phyloP scores from a whole-genome alignment of 371 early-diverging fungal genomes.

The Quaeritorhiza haematococci region DNA sequence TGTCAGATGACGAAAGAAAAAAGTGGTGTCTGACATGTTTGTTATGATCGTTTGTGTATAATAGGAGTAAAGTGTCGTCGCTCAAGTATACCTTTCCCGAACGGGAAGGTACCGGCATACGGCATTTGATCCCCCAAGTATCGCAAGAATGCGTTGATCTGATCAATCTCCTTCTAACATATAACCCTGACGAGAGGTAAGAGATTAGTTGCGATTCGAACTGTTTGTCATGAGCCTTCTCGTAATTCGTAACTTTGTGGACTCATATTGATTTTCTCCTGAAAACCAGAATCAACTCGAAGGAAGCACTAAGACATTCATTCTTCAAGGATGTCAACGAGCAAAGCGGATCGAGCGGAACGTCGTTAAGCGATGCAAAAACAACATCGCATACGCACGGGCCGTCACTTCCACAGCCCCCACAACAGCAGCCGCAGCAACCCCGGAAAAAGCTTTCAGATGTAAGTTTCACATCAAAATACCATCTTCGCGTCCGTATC shows the following conservation, averaged over 20 bases:
- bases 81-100: conserved; percentile 40
- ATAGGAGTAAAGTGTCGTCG: conserved; percentile 22
- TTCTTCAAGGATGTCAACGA: conserved; percentile 83
- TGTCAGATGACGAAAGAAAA: background rate
- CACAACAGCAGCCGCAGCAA: no score
- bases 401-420: no score
- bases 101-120: conserved; percentile 42
- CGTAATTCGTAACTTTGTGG: background rate
- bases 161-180: conserved; percentile 31
- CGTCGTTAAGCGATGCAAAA: no score
- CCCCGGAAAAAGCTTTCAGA: no score
- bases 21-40: conserved; percentile 4
- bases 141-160: conserved; percentile 40
- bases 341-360: no score
- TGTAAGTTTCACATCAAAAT: no score
- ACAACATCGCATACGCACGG: no score
- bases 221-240: background rate
- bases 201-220: background rate
- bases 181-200: conserved; percentile 47
- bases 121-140: conserved; percentile 33
- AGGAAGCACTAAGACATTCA: conserved; percentile 73
- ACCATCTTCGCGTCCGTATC: no score
- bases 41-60: background rate
- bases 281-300: conserved; percentile 62
- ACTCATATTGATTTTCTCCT: background rate